Conservation (phyloP, 192 early-diverging fungal species). For the Jimgerdemannia lactiflua region DNA sequence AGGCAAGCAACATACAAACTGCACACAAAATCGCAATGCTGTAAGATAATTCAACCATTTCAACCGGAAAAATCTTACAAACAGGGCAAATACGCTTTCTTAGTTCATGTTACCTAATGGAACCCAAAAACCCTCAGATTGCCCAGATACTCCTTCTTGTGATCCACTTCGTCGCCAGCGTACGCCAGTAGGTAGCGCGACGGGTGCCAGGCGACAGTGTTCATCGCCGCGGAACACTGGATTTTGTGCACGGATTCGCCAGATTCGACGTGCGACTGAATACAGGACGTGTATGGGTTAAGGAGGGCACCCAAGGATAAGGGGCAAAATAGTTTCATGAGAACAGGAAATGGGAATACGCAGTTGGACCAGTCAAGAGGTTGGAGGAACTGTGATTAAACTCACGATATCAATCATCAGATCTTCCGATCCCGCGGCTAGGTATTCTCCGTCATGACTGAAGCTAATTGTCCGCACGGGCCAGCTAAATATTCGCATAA, state of each 20-base stretch:
- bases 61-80: no score
- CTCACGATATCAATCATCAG: slow-evolving; percentile 74
- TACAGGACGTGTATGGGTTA: neutral
- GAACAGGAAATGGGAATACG: neutral
- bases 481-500: slow-evolving; percentile 39
- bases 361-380: neutral
- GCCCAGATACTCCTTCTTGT: slow-evolving; percentile 36
- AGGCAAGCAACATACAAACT: no score
- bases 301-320: neutral
- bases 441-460: slow-evolving; percentile 71
- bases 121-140: slow-evolving; percentile 49
- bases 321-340: neutral
- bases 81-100: no score
- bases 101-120: no score
- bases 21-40: no score
- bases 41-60: no score
- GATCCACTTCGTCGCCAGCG: slow-evolving; percentile 64
- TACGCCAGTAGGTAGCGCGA: slow-evolving; percentile 72
- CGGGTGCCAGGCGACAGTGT: slow-evolving; percentile 81
- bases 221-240: slow-evolving; percentile 61
- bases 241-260: slow-evolving; percentile 71
- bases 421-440: slow-evolving; percentile 79
- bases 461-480: slow-evolving; percentile 78
- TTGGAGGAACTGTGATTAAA: neutral
- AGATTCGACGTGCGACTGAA: slow-evolving; percentile 67